These are phyloP conservation scores for Lichtheimia ramosa DNA, from an alignment of 371 early-diverging fungal genomes.

Conservation along the genomic window DNA sequence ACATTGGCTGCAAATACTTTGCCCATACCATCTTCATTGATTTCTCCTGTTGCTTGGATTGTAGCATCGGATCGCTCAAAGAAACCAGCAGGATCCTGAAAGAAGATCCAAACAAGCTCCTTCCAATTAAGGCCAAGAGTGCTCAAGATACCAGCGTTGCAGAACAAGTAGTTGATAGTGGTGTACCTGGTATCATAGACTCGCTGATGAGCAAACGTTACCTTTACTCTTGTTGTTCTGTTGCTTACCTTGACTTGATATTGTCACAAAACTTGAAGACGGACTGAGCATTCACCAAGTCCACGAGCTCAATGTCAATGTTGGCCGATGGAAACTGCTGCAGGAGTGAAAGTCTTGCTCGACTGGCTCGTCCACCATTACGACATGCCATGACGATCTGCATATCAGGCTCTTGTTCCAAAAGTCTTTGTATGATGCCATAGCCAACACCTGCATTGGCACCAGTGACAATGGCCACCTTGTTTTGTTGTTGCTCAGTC, in stretches of 20 bases:
- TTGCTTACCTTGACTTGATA: neutral
- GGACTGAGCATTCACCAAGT: constrained; percentile 53
- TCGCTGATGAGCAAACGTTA: neutral
- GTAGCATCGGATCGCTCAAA: constrained; percentile 69
- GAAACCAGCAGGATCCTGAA: constrained; percentile 61
- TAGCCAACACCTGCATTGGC: constrained; percentile 78
- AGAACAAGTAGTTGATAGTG: constrained; percentile 66
- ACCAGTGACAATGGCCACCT: constrained; percentile 63
- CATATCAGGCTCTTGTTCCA: constrained; percentile 20
- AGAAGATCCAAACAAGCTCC: constrained; percentile 40
- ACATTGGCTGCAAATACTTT: constrained; percentile 81
- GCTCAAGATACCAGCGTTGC: constrained; percentile 83
- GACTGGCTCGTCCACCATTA: constrained; percentile 55
- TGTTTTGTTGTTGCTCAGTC: constrained; percentile 5
- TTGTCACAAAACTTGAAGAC: constrained; percentile 34
- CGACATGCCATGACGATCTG: constrained; percentile 79
- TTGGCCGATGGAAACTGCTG: constrained; percentile 36
- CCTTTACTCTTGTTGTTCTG: neutral
- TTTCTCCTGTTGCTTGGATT: constrained; percentile 61
- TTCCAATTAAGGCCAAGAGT: constrained; percentile 53
- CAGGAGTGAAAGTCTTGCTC: constrained; percentile 57
- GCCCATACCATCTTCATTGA: constrained; percentile 72
- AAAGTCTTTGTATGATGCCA: constrained; percentile 67
- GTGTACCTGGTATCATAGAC: constrained; percentile 28
- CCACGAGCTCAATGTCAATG: constrained; percentile 52